These are phyloP conservation scores for Torrubiellomyces zombiae DNA, from an alignment of 2,329 filamentous ascomycete species.

Conservation along the genomic window DNA sequence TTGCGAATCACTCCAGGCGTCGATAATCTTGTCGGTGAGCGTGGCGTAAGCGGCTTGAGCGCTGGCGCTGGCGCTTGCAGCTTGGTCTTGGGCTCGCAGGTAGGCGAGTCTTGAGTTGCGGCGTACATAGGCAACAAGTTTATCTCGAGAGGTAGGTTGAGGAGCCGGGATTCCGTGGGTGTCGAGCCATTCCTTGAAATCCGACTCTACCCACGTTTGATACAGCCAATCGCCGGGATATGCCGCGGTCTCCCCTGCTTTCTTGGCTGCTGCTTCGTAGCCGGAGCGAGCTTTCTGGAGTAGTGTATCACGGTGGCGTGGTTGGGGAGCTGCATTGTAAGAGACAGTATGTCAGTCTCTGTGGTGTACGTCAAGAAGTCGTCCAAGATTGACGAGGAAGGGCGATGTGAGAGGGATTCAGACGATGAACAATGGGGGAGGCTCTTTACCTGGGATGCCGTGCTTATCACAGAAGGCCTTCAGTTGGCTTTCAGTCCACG, in stretches of 20 bases:
- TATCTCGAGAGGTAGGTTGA: conserved; percentile 71
- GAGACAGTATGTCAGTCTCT: conserved; percentile 1
- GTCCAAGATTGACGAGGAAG: neutral
- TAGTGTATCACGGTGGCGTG: conserved; percentile 68
- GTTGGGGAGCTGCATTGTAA: conserved; percentile 50
- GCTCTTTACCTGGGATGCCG: conserved; percentile 47
- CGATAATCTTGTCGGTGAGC: conserved; percentile 68
- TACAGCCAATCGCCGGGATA: conserved; percentile 97
- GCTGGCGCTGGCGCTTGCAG: conserved; percentile 43
- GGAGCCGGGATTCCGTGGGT: conserved; percentile 72
- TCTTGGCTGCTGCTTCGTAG: conserved; percentile 64
- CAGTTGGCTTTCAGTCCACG: conserved; percentile 84
- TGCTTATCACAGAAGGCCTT: conserved; percentile 87
- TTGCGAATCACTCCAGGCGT: conserved; percentile 76
- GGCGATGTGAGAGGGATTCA: no score
- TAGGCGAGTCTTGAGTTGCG: conserved; percentile 75
- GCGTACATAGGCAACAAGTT: conserved; percentile 73
- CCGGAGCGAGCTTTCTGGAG: conserved; percentile 62
- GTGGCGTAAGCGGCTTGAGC: conserved; percentile 55
- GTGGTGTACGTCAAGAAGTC: no score
- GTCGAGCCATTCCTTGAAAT: conserved; percentile 87
- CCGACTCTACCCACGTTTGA: conserved; percentile 77
- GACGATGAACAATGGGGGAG: neutral
- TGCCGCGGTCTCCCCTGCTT: conserved; percentile 54
- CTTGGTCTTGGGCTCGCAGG: conserved; percentile 45